These are phyloP conservation scores for Phytophthora ohioensis DNA, from an alignment of 352 stramenopile genomes.

Conservation along the genomic window DNA sequence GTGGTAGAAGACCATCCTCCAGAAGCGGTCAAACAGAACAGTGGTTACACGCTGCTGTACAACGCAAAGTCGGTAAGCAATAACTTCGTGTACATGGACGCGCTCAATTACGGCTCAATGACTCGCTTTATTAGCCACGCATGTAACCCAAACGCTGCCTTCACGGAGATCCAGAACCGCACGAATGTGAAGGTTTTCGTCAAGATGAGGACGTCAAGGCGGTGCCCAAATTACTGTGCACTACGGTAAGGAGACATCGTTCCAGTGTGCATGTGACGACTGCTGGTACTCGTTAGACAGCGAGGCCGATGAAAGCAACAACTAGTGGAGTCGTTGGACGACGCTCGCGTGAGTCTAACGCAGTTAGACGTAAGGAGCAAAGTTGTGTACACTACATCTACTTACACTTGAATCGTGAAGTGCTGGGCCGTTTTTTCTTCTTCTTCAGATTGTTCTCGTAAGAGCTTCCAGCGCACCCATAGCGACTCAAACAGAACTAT, in stretches of 20 bases:
- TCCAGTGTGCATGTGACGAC: not conserved
- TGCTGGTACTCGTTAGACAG: not conserved
- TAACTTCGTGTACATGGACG: constrained; percentile 12
- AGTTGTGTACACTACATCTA: too few species aligned
- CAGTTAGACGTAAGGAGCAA: too few species aligned
- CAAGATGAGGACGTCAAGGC: not conserved
- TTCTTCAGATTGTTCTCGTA: too few species aligned
- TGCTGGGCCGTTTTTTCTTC: too few species aligned
- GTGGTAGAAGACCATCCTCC: not conserved
- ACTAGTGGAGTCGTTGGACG: not conserved
- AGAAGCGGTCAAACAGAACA: constrained; percentile 8
- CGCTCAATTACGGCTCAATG: not conserved
- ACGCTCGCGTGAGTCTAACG: not conserved
- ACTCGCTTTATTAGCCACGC: constrained; percentile 8
- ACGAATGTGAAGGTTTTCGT: not conserved
- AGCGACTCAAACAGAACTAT: too few species aligned
- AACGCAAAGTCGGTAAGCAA: not conserved
- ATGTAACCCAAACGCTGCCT: not conserved
- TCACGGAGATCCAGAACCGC: not conserved
- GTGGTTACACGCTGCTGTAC: constrained; percentile 7
- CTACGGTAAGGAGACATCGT: not conserved
- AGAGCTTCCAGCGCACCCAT: too few species aligned
- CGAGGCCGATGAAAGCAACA: not conserved
- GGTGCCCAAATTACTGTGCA: not conserved
- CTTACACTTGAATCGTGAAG: too few species aligned